A percentile compares a stretch with the other conserved stretches of the same genome.
Conservation (phyloP, 2,329 filamentous ascomycete genomes). For the Pseudocercospora eumusae region DNA sequence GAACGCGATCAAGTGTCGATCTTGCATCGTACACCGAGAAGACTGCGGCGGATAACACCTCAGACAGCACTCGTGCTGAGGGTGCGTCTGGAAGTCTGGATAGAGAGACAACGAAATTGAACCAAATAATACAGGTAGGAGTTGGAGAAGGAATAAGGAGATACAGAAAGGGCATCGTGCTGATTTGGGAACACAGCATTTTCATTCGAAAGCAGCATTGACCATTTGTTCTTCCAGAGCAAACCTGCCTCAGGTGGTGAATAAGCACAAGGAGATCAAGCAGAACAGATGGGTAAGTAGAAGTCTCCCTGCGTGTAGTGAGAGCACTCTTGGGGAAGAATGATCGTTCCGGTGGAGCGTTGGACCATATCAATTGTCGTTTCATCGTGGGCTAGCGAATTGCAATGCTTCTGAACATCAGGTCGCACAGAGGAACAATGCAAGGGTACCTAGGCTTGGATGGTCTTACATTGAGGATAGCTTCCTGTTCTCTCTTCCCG, state of each 20-base stretch:
- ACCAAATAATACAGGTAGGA: slow-evolving; percentile 86
- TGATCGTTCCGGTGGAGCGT: not conserved
- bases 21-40: slow-evolving; percentile 53
- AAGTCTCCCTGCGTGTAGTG: slow-evolving; percentile 1
- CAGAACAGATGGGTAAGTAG: slow-evolving; percentile 82
- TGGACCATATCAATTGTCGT: not conserved
- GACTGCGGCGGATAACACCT: slow-evolving; percentile 47
- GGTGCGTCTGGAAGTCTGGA: slow-evolving; percentile 49
- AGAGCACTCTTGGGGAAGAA: not conserved
- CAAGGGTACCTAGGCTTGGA: not conserved
- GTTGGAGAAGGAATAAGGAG: not conserved
- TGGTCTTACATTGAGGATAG: not conserved
- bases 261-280: slow-evolving; percentile 62
- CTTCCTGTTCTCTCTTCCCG: not conserved
- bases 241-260: slow-evolving; percentile 62
- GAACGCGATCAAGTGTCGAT: slow-evolving; percentile 57
- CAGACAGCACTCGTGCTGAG: slow-evolving; percentile 43
- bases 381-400: not conserved
- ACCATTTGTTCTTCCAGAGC: slow-evolving; percentile 81
- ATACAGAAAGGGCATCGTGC: slow-evolving; percentile 1
- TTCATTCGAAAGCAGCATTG: slow-evolving; percentile 83
- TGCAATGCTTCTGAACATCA: not conserved
- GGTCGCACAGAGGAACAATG: not conserved
- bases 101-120: slow-evolving; percentile 76
- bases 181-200: slow-evolving; percentile 63